These are phyloP conservation scores for Rhizopogon vesiculosus DNA, from an alignment of 768 basidiomycete genomes.

Conservation along the genomic window DNA sequence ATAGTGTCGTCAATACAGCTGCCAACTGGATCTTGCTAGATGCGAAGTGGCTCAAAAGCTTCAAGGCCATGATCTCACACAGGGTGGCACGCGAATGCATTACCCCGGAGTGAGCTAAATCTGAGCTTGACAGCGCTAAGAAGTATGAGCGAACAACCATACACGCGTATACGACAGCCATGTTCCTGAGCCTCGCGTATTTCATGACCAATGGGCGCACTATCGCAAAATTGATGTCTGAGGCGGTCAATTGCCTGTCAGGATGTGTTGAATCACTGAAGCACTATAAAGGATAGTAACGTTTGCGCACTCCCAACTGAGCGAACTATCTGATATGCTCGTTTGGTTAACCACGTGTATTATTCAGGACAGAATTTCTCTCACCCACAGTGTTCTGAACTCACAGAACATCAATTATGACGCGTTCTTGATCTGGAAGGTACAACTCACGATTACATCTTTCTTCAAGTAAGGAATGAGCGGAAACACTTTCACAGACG, in stretches of 20 bases:
- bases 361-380: background rate
- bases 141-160: constrained; percentile 80
- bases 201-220: constrained; percentile 75
- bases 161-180: constrained; percentile 71
- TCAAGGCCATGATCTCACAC: constrained; percentile 88
- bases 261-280: constrained; percentile 4
- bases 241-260: constrained; percentile 70
- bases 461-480: constrained; percentile 68
- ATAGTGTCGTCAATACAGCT: constrained; percentile 74
- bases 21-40: constrained; percentile 69
- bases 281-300: background rate
- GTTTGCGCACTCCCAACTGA: constrained; percentile 73
- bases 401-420: constrained; percentile 19
- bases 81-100: constrained; percentile 69
- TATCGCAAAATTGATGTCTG: constrained; percentile 78
- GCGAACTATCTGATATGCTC: constrained; percentile 50
- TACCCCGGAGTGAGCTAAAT: constrained; percentile 75
- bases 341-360: constrained; percentile 1
- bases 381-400: constrained; percentile 24
- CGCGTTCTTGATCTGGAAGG: constrained; percentile 9
- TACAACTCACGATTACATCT: constrained; percentile 57
- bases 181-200: constrained; percentile 73
- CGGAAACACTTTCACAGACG: constrained; percentile 74
- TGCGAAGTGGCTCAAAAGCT: constrained; percentile 73
- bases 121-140: constrained; percentile 56